phyloP scores from a whole-genome alignment of 106 monocot genomes.

The Acanthochlamys bracteata region DNA sequence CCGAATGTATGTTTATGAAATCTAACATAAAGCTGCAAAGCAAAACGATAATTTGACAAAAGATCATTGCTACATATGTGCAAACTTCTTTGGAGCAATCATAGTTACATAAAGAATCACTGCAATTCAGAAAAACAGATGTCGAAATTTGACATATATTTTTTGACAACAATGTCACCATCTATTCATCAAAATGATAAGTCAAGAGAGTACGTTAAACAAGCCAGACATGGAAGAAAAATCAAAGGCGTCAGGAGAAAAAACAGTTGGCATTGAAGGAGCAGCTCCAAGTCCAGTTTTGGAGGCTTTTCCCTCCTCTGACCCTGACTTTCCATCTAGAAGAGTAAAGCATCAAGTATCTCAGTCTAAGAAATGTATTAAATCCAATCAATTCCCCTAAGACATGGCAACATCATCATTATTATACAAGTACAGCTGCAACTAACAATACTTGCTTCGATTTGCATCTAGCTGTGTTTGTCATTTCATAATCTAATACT shows the following conservation, averaged over 20 bases:
- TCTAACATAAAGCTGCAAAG: too few relatives aligned
- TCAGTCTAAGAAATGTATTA: background rate
- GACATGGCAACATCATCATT: background rate
- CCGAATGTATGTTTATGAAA: too few relatives aligned
- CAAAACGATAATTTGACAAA: too few relatives aligned
- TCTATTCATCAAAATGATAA: background rate
- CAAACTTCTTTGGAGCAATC: too few relatives aligned
- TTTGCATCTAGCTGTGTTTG: too few relatives aligned
- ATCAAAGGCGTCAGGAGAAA: conserved; percentile 17
- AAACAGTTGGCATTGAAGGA: conserved; percentile 3
- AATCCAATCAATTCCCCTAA: background rate
- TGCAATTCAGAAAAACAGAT: too few relatives aligned
- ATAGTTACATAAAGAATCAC: too few relatives aligned
- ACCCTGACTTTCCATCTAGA: conserved; percentile 1
- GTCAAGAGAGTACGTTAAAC: conserved; percentile 28
- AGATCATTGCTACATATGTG: too few relatives aligned
- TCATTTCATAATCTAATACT: too few relatives aligned
- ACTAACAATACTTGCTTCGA: too few relatives aligned
- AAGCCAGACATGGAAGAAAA: conserved; percentile 31
- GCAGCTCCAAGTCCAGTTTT: background rate
- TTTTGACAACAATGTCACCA: background rate
- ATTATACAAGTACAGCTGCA: too few relatives aligned
- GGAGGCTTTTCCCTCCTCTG: background rate
- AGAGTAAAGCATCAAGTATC: too few relatives aligned
- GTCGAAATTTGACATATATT: background rate